Conservation (phyloP, 306 rosid genomes). For the Vigna radiata region DNA sequence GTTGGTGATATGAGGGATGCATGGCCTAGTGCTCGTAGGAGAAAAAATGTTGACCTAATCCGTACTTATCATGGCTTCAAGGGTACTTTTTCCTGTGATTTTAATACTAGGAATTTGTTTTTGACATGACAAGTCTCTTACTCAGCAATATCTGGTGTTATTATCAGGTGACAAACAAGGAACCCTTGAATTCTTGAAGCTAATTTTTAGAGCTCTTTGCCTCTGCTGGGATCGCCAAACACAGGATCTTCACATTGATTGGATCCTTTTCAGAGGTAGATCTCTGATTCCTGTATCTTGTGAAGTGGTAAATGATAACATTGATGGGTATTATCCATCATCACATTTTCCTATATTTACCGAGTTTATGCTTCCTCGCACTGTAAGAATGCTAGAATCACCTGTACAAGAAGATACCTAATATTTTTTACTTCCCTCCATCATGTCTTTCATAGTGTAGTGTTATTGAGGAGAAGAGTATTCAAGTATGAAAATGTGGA, state of each 20-base stretch:
- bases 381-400: conserved; percentile 76
- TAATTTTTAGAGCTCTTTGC: conserved; percentile 92
- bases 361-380: conserved; percentile 97
- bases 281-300: conserved; percentile 88
- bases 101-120: conserved; percentile 7
- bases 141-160: conserved; percentile 24
- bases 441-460: conserved; percentile 38
- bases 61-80: conserved; percentile 96
- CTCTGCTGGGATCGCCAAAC: conserved; percentile 99
- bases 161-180: conserved; percentile 93
- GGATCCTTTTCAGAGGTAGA: conserved; percentile 99
- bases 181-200: conserved; percentile 83
- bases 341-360: conserved; percentile 90
- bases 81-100: conserved; percentile 56
- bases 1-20: conserved; percentile 98
- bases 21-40: conserved; percentile 92
- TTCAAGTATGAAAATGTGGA: conserved; percentile 31
- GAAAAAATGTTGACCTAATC: conserved; percentile 86
- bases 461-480: conserved; percentile 16
- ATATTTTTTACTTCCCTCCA: conserved; percentile 35
- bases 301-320: conserved; percentile 89
- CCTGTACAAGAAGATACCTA: conserved; percentile 67
- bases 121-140: conserved; percentile 19
- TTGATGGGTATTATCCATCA: conserved; percentile 89
- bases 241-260: conserved; percentile 94